Conservation (phyloP, 2,329 filamentous ascomycete genomes). For the Bipolaris gigantea region DNA sequence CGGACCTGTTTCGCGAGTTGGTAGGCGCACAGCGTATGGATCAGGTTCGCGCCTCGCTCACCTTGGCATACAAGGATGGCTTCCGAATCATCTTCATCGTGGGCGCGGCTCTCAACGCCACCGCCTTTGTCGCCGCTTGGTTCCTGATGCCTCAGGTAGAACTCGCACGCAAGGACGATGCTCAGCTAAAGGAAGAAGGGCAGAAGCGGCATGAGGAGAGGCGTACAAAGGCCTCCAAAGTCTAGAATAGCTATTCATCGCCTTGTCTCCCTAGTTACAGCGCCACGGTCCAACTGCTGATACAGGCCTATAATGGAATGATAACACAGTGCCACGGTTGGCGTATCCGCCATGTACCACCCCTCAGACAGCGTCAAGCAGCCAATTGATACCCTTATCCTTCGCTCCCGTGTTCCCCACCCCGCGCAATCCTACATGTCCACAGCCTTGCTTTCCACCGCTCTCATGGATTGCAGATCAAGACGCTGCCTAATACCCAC, state of each 20-base stretch:
- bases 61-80: slow-evolving; percentile 17
- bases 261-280: no score
- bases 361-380: slow-evolving; percentile 9
- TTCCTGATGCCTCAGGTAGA: slow-evolving; percentile 25
- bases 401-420: slow-evolving; percentile 34
- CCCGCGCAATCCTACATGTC: slow-evolving; percentile 39
- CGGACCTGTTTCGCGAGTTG: slow-evolving; percentile 10
- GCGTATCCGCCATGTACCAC: no score
- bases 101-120: slow-evolving; percentile 18
- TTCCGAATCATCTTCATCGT: slow-evolving; percentile 25
- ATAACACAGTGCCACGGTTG: no score
- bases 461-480: slow-evolving; percentile 37
- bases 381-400: slow-evolving; percentile 43
- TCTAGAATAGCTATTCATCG: neutral
- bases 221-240: neutral
- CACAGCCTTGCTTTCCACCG: slow-evolving; percentile 37
- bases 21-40: slow-evolving; percentile 13
- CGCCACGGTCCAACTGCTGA: no score
- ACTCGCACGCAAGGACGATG: slow-evolving; percentile 20
- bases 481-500: slow-evolving; percentile 26
- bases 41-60: slow-evolving; percentile 9
- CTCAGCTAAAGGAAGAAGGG: slow-evolving; percentile 25
- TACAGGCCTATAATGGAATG: no score
- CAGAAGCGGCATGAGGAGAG: slow-evolving; percentile 14
- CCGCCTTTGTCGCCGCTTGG: slow-evolving; percentile 21